Conservation (phyloP, 2,329 filamentous ascomycete genomes). For the Diplodia sapinea region DNA sequence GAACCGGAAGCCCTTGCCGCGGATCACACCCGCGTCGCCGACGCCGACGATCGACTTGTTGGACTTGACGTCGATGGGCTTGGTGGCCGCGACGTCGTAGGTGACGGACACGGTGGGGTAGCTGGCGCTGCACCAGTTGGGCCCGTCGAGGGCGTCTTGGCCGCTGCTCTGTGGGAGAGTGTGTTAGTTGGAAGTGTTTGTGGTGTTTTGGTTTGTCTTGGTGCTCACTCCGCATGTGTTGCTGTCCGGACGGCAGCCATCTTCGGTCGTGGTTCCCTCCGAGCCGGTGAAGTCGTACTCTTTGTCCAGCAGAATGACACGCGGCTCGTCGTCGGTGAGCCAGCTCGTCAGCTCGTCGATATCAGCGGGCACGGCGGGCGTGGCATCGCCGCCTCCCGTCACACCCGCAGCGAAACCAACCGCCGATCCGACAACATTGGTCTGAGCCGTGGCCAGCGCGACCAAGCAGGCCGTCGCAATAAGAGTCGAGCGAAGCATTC, state of each 20-base stretch:
- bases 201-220: not conserved
- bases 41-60: slow-evolving; percentile 53
- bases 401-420: slow-evolving; percentile 39
- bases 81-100: slow-evolving; percentile 44
- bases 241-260: slow-evolving; percentile 21
- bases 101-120: slow-evolving; percentile 33
- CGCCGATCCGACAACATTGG: slow-evolving; percentile 37
- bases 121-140: slow-evolving; percentile 25
- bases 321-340: slow-evolving; percentile 36
- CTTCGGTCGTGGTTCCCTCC: slow-evolving; percentile 31
- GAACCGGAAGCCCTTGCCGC: slow-evolving; percentile 51
- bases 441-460: slow-evolving; percentile 14
- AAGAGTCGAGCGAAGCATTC: slow-evolving; percentile 7
- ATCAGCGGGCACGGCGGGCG: slow-evolving; percentile 37
- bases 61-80: slow-evolving; percentile 44
- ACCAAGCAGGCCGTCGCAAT: not conserved
- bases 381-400: slow-evolving; percentile 38
- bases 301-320: slow-evolving; percentile 38
- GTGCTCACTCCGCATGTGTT: slow-evolving; percentile 42
- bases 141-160: slow-evolving; percentile 19
- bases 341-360: slow-evolving; percentile 37
- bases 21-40: slow-evolving; percentile 49
- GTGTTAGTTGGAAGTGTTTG: not conserved
- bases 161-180: not conserved
- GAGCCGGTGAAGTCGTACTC: slow-evolving; percentile 40